Conservation (phyloP, 1,139 yeast species). For the Candida sp. region DNA sequence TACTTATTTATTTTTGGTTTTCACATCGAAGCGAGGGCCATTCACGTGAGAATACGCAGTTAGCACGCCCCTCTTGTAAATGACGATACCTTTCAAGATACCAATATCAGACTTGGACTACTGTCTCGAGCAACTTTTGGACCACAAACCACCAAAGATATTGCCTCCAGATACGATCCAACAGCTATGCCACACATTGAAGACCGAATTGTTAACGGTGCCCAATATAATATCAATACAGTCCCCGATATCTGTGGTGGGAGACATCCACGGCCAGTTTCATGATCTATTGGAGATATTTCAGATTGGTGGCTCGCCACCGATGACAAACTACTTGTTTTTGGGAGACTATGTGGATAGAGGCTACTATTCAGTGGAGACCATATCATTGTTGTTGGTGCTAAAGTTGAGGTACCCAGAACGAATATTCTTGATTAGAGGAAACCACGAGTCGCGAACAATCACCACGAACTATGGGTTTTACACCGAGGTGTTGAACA, state of each 20-base stretch:
- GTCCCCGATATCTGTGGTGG: constrained; percentile 96
- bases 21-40: not conserved
- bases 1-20: not conserved
- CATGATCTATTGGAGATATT: constrained; percentile 93
- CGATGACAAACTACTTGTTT: constrained; percentile 90
- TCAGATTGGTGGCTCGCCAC: constrained; percentile 91
- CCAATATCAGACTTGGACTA: constrained; percentile 47
- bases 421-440: constrained; percentile 80
- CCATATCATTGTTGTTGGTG: constrained; percentile 83
- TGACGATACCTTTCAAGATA: constrained; percentile 39
- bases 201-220: constrained; percentile 38
- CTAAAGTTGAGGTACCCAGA: constrained; percentile 87
- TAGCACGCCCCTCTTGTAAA: constrained; percentile 10
- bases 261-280: constrained; percentile 98
- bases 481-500: constrained; percentile 90
- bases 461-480: constrained; percentile 97
- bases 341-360: constrained; percentile 93
- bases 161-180: constrained; percentile 47
- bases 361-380: constrained; percentile 91
- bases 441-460: constrained; percentile 96
- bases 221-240: constrained; percentile 81
- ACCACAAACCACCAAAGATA: constrained; percentile 45
- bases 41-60: not conserved
- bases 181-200: constrained; percentile 47
- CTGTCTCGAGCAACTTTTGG: constrained; percentile 47